Evolutionary conservation across 352 stramenopile genomes (phyloP).

Genomic region (Phytophthora litchii): DNA sequence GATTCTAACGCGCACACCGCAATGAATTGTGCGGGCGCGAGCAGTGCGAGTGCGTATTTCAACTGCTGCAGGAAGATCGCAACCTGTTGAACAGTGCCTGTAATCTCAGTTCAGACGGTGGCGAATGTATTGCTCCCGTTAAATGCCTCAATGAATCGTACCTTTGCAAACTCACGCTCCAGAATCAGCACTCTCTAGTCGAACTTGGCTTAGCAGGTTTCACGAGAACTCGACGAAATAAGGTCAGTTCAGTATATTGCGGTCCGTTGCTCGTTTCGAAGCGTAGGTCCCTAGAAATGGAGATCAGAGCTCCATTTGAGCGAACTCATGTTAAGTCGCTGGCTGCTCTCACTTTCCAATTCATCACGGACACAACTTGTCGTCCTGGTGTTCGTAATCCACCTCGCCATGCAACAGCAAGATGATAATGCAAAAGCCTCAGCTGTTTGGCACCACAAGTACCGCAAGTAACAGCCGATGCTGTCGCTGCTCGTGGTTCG

Average conservation of each 20-base stretch:
- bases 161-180: too few relatives aligned
- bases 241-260: constrained; percentile 3
- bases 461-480: constrained; percentile 21
- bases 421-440: constrained; percentile 14
- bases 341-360: constrained; percentile 21
- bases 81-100: too few relatives aligned
- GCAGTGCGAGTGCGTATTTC: too few relatives aligned
- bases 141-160: too few relatives aligned
- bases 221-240: not conserved
- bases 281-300: not conserved
- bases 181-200: not conserved
- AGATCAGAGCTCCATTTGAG: not conserved
- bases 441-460: constrained; percentile 19
- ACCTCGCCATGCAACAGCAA: constrained; percentile 9
- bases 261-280: not conserved
- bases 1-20: too few relatives aligned
- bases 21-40: too few relatives aligned
- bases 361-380: constrained; percentile 9
- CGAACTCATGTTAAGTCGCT: constrained; percentile 20
- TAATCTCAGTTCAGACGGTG: too few relatives aligned
- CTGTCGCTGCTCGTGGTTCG: constrained; percentile 20
- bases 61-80: too few relatives aligned
- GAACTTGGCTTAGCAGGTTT: not conserved
- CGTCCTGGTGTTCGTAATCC: constrained; percentile 12
- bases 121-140: too few relatives aligned